Evolutionary conservation across 2,329 filamentous ascomycete genomes (phyloP), one percentile per base, ranked within the genome.

Genomic region (Cladosporium sp.): DNA sequence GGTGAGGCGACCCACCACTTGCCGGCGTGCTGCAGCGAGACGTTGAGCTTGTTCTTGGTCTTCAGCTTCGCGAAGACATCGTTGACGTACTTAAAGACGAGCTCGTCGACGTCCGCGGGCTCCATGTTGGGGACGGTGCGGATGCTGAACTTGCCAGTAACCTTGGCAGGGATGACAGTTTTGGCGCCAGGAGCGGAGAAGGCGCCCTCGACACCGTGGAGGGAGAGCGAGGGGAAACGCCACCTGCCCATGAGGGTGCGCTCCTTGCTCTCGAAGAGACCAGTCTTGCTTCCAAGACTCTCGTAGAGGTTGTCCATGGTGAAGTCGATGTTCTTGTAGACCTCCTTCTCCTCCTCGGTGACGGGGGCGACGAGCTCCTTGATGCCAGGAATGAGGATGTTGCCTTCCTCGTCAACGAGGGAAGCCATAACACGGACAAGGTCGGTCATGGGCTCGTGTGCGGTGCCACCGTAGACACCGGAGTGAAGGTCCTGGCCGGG

Each of bases 1-100:
- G 93, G 92, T 67, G 87, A 91, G 43, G 95, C 90, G 44, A 95
- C 90, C 93, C 93, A 98, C 93, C 93, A 98, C 75, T 96, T 96
- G 62, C 93, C 93, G 55, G 84, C 85, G 77, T 98, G 93, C 73
- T 92, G 85, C 54, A 91, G 79, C 67, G 79, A 84, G 49, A 90
- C 84, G 64, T 88, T 87, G 67, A 95, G 72, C 13, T 79, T 90
- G 78, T 98, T 98, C 80, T 98, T 98, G 73, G 86, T 93, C 60
- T 83, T 82, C 33, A 97, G 80, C 73, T 90, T 89, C 63, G 86
- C 85, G 70, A 95, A 96, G 61, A 87, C 83, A 59, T 87, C 84
- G 67, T 92, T 81, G 59, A 97, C 80, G 70, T 91, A 87, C 70
- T 87, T 85, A 75, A 83, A 87, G 41, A 98, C 92, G 42, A 86